Conservation (phyloP, 768 basidiomycete species). For the Chalciporus pseudorubinellus region DNA sequence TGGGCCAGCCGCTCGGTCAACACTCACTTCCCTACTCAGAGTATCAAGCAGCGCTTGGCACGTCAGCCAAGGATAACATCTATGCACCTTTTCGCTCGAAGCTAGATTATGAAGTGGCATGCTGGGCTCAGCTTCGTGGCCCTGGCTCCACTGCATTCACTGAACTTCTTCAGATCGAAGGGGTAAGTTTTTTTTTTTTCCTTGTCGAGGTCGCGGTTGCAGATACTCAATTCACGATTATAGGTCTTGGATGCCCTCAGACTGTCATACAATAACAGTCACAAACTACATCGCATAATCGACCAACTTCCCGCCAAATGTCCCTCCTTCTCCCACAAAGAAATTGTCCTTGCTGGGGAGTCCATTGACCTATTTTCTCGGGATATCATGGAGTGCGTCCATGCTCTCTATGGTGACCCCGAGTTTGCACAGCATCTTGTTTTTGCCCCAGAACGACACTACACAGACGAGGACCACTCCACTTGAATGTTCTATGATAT, state of each 20-base stretch:
- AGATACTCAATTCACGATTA: neutral
- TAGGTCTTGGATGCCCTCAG: conserved; percentile 7
- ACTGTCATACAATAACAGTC: neutral
- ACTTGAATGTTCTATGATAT: no score
- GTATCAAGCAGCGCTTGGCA: neutral
- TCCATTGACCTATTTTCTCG: no score
- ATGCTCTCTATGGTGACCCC: no score
- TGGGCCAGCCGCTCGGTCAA: neutral
- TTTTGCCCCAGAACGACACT: no score
- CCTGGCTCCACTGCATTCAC: conserved; percentile 37
- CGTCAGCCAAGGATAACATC: neutral
- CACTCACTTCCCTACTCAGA: neutral
- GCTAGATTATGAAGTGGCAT: conserved; percentile 40
- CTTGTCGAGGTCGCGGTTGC: neutral
- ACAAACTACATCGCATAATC: neutral
- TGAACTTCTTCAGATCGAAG: conserved; percentile 39
- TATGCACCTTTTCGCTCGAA: conserved; percentile 35
- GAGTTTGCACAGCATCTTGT: no score
- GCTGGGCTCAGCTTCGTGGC: conserved; percentile 39
- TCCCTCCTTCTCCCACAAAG: no score
- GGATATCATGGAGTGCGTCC: no score
- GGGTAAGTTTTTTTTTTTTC: conserved; percentile 27
- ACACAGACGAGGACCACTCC: no score
- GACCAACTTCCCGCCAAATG: no score
- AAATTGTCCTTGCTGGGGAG: no score